Evolutionary conservation across 768 basidiomycete species (phyloP).

Genomic region (Holtermannia corniformis): DNA sequence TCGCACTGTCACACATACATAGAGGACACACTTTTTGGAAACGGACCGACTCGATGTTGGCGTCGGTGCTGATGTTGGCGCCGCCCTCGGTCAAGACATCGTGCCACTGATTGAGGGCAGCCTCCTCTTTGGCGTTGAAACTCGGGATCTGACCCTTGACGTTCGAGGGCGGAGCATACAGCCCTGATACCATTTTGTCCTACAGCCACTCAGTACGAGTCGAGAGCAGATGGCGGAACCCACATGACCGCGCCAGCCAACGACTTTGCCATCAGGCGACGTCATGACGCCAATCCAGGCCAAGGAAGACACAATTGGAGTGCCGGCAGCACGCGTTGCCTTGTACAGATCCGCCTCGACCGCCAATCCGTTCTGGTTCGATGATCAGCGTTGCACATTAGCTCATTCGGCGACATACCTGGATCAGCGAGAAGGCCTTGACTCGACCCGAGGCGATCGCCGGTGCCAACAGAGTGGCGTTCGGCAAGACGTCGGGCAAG

Average conservation of each 20-base stretch:
- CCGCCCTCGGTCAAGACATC: conserved; percentile 23
- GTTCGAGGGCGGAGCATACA: conserved; percentile 12
- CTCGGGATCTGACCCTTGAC: conserved; percentile 1
- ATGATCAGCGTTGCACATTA: conserved; percentile 39
- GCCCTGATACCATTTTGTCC: conserved; percentile 19
- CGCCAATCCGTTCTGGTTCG: conserved; percentile 58
- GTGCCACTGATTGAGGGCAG: conserved; percentile 14
- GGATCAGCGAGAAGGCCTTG: conserved; percentile 52
- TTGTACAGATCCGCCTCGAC: conserved; percentile 60
- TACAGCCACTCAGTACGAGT: not conserved
- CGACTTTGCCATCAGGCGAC: conserved; percentile 17
- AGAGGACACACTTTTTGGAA: conserved; percentile 17
- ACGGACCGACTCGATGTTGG: conserved; percentile 18
- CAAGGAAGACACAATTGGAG: conserved; percentile 26
- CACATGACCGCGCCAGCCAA: conserved; percentile 21
- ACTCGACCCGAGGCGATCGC: conserved; percentile 28
- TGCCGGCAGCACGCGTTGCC: conserved; percentile 34
- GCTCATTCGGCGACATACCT: conserved; percentile 49
- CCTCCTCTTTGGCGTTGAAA: conserved; percentile 12
- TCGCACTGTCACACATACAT: not conserved
- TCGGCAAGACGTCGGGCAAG: conserved; percentile 56
- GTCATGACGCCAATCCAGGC: conserved; percentile 35
- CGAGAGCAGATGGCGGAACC: too few species aligned
- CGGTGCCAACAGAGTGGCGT: conserved; percentile 49
- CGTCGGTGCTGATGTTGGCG: conserved; percentile 12